Evolutionary conservation across 306 rosid species (phyloP).

Genomic region (Calophaca sinica): DNA sequence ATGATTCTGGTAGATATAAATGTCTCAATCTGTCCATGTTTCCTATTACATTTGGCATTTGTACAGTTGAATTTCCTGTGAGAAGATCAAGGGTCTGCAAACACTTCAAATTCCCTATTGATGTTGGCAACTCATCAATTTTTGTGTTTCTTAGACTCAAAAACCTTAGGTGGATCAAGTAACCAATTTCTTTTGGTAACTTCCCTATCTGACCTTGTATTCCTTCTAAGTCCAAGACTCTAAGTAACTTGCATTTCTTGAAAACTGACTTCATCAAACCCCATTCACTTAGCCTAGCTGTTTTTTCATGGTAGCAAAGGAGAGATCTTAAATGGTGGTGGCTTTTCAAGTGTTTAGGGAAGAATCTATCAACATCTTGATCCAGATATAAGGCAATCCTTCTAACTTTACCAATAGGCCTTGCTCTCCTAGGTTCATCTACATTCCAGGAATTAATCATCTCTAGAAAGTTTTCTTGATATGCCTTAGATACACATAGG

Average conservation of each 20-base stretch:
- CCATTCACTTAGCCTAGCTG: conserved; percentile 17
- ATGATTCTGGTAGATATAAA: conserved; percentile 56
- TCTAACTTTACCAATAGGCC: conserved; percentile 44
- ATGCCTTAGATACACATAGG: conserved; percentile 53
- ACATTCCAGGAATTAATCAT: conserved; percentile 41
- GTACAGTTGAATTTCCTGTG: conserved; percentile 50
- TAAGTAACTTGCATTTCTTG: conserved; percentile 54
- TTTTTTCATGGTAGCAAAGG: conserved; percentile 50
- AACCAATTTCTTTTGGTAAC: conserved; percentile 59
- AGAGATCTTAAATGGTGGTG: conserved; percentile 58
- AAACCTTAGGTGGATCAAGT: conserved; percentile 57
- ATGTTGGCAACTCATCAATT: conserved; percentile 54
- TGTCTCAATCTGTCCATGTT: conserved; percentile 55
- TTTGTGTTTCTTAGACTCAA: conserved; percentile 51
- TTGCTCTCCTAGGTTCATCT: conserved; percentile 38
- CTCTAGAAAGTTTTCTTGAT: conserved; percentile 57
- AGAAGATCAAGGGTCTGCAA: conserved; percentile 62
- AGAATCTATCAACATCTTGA: conserved; percentile 43
- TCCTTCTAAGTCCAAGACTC: conserved; percentile 62
- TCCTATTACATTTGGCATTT: conserved; percentile 55
- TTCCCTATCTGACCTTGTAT: conserved; percentile 39
- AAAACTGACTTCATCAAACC: conserved; percentile 43
- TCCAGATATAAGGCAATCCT: conserved; percentile 50
- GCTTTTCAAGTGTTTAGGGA: conserved; percentile 37
- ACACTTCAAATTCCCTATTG: conserved; percentile 61